Percentiles rank a stretch among this genome's conserved stretches.
Evolutionary conservation across 345 rosid genomes (phyloP).

Genomic region (Carallia brachiata): DNA sequence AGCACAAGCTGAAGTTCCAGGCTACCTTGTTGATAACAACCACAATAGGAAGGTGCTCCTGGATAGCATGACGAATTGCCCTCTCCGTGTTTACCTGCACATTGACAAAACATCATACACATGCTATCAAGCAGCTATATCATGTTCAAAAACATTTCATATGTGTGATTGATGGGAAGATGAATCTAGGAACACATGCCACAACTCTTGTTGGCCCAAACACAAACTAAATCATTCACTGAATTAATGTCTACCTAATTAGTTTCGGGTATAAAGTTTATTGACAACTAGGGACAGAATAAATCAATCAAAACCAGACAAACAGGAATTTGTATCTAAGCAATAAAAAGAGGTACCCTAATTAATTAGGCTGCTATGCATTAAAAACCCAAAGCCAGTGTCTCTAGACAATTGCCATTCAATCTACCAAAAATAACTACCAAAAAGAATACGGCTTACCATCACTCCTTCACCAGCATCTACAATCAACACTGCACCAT

Average conservation of each 20-base stretch:
- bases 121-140: constrained; percentile 5
- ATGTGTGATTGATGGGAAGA: not conserved
- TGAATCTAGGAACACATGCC: constrained; percentile 6
- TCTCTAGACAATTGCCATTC: no score
- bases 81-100: constrained; percentile 92
- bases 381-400: no score
- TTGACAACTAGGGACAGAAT: not conserved
- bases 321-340: not conserved
- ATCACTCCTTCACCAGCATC: constrained; percentile 97
- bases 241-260: not conserved
- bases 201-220: not conserved
- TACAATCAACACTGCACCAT: constrained; percentile 92
- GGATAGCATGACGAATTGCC: constrained; percentile 96
- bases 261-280: no score
- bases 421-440: not conserved
- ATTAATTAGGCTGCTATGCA: not conserved
- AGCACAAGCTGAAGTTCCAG: not conserved
- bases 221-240: not conserved
- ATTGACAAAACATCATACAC: constrained; percentile 7
- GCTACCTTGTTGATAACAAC: constrained; percentile 91
- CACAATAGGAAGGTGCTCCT: constrained; percentile 85
- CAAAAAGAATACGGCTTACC: constrained; percentile 26
- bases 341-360: not conserved
- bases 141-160: constrained; percentile 3
- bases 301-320: not conserved